Evolutionary conservation across 805 yeast genomes (phyloP).

Genomic region (Candida caryicola): DNA sequence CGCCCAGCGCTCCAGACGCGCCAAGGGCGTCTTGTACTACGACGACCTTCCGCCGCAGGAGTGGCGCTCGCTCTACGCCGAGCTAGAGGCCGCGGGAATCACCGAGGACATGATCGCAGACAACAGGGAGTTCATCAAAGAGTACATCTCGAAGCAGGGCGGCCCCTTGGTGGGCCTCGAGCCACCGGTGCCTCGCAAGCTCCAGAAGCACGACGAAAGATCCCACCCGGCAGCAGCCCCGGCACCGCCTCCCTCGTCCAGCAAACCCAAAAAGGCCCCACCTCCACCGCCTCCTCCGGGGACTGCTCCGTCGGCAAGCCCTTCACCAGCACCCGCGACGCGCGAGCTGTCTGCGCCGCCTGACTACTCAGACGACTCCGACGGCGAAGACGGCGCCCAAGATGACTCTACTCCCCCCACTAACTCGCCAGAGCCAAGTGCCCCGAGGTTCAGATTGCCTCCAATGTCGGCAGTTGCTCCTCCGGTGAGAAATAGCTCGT

Average conservation of each 20-base stretch:
- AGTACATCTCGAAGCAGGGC: conserved; percentile 69
- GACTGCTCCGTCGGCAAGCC: conserved; percentile 12
- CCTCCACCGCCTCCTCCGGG: conserved; percentile 41
- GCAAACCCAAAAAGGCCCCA: conserved; percentile 32
- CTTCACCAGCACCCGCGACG: conserved; percentile 10
- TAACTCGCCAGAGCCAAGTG: conserved; percentile 11
- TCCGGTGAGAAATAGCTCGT: conserved; percentile 19
- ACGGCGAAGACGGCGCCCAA: not conserved
- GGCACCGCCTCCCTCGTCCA: conserved; percentile 24
- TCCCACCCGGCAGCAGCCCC: conserved; percentile 16
- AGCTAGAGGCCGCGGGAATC: conserved; percentile 74
- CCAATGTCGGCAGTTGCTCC: conserved; percentile 33
- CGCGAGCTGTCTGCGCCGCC: conserved; percentile 9
- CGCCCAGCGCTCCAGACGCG: conserved; percentile 54
- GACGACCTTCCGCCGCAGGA: conserved; percentile 81
- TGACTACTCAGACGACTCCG: not conserved
- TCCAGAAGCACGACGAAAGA: conserved; percentile 28
- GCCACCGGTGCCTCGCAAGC: conserved; percentile 75
- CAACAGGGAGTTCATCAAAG: conserved; percentile 77
- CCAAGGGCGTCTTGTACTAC: conserved; percentile 63
- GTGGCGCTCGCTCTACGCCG: conserved; percentile 73
- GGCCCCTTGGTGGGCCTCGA: conserved; percentile 80
- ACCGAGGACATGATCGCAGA: conserved; percentile 87
- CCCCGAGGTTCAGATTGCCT: conserved; percentile 35
- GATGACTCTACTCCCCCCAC: conserved; percentile 8